Evolutionary conservation across 129 eudicot species (phyloP).

Genomic region (Solidago caesia): DNA sequence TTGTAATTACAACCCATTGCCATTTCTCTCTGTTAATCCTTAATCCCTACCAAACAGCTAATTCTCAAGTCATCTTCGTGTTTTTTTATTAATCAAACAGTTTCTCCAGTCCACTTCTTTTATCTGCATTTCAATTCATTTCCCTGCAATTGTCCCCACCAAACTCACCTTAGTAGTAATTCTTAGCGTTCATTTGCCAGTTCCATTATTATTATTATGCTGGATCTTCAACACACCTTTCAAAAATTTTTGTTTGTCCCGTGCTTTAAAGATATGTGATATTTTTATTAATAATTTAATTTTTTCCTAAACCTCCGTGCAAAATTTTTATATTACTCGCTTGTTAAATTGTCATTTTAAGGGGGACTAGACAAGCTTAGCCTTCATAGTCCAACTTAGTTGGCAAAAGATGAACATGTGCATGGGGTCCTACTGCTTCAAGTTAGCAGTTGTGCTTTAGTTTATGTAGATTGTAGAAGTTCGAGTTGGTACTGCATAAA

Average conservation of each 20-base stretch:
- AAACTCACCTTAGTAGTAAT: background rate
- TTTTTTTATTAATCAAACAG: background rate
- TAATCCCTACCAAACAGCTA: constrained; percentile 6
- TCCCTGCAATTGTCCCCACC: background rate
- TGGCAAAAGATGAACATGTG: constrained; percentile 16
- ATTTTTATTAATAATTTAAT: no score
- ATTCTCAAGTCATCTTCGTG: background rate
- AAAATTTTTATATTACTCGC: no score
- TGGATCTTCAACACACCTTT: no score
- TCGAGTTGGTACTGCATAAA: background rate
- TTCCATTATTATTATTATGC: no score
- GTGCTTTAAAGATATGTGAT: no score
- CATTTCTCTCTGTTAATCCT: background rate
- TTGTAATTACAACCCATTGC: background rate
- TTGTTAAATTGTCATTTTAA: no score
- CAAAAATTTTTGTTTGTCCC: no score
- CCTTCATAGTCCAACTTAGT: background rate
- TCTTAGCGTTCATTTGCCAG: no score
- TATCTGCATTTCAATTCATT: background rate
- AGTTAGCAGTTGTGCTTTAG: background rate
- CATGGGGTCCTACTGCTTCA: background rate
- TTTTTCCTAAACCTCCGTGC: no score
- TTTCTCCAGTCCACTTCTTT: background rate
- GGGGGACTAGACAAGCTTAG: background rate
- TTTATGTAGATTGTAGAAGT: constrained; percentile 17